Base-by-base conservation (phyloP, 2,329 filamentous ascomycete genomes). In the Pseudogymnoascus sp. region DNA sequence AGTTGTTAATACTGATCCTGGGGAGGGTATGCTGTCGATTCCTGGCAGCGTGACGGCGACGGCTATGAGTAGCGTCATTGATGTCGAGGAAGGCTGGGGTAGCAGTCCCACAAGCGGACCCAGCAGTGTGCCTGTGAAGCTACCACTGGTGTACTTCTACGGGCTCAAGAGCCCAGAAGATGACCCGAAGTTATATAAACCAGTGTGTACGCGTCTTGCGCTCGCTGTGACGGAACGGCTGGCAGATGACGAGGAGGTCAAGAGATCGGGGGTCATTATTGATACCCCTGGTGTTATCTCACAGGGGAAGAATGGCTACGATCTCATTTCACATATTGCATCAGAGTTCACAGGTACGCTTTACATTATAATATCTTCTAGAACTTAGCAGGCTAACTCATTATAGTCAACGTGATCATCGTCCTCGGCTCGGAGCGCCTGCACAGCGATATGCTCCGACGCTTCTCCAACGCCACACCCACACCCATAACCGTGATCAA, bases 81-180 rank as follows among this genome's bases (percentile, higher is more conserved):
- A 97, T 73, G 81, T 96, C 25, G 89, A 93, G 69, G 87, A 91
- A 64, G 90, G 89, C 18, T 97, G 91, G 86, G 94, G 94, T 8
- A 90, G 83, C 66, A 92, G 90, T 67, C 92, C 93, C 0, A 96
- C 92, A 68, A 95, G 89, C 66, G 94, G 93, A 0, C 92, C 94
- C 0, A 94, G 88, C 67, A 83, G 86, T 0, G 86, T 96, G 15
- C 92, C 93, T 0, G 90, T 96, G 59, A 97, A 97, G 77, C 80
- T 96, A 68, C 94, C 94, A 4, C 77, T 99, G 60, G 91, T 93
- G 28, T 96, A 96, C 71, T 90, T 91, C 74, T 96, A 90, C 72
- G 93, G 94, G 14, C 78, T 88, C 64, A 80, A 83, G 59, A 85
- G 80, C 64, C 83, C 90, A 0, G 87, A 91, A 67, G 88, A 91